Evolutionary conservation across 2,329 filamentous ascomycete genomes (phyloP).

Genomic region (Pyrenophora tritici-repentis): DNA sequence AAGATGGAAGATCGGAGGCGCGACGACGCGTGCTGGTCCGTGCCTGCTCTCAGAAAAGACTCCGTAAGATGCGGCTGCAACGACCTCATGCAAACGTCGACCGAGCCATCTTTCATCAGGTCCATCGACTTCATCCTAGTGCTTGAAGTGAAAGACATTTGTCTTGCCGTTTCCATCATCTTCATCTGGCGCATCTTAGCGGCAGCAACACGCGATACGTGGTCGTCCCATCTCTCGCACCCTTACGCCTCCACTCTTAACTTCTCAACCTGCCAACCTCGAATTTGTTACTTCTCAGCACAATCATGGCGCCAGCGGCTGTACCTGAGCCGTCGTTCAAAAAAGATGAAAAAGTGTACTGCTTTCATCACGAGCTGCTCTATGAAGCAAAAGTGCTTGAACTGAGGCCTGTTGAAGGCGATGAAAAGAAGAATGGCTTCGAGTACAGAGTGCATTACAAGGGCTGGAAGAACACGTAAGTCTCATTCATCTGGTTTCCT

Average conservation of each 20-base stretch:
- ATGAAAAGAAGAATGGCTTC: constrained; percentile 73
- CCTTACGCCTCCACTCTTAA: constrained; percentile 16
- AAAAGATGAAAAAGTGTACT: constrained; percentile 90
- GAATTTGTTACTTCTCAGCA: constrained; percentile 11
- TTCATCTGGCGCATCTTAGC: not conserved
- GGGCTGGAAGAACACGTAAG: constrained; percentile 96
- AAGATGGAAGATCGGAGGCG: not conserved
- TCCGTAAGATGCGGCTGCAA: constrained; percentile 20
- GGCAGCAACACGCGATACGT: constrained; percentile 24
- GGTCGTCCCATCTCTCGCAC: constrained; percentile 16
- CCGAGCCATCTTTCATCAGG: constrained; percentile 7
- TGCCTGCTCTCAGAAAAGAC: constrained; percentile 23
- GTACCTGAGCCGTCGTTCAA: constrained; percentile 59
- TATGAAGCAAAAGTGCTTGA: constrained; percentile 98
- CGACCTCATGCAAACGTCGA: constrained; percentile 14
- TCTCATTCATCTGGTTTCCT: constrained; percentile 31
- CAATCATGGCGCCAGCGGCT: constrained; percentile 59
- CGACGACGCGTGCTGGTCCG: constrained; percentile 29
- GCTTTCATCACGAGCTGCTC: constrained; percentile 95
- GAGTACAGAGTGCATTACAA: constrained; percentile 98
- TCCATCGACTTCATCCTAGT: constrained; percentile 6
- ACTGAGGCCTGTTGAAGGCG: constrained; percentile 64
- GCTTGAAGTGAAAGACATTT: not conserved
- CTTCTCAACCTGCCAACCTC: constrained; percentile 17
- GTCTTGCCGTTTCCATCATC: constrained; percentile 7